phyloP scores from a whole-genome alignment of 805 yeast genomes.

The Candida glaebosa region DNA sequence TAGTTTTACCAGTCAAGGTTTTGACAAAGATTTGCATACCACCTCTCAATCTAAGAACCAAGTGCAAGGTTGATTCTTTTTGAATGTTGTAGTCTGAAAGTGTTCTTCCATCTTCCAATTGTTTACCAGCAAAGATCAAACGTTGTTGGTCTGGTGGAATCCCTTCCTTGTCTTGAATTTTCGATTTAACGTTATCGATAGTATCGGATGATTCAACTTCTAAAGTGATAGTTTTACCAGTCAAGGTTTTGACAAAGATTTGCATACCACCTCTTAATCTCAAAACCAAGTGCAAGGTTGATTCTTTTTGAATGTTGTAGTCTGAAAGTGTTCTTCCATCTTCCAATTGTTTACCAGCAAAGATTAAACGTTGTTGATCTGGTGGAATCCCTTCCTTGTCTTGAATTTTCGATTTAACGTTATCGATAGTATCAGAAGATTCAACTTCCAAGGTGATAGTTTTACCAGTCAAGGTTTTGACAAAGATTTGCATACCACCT shows the following conservation, averaged over 20 bases:
- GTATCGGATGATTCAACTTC: slow-evolving; percentile 98
- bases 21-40: slow-evolving; percentile 52
- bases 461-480: slow-evolving; percentile 59
- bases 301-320: slow-evolving; percentile 98
- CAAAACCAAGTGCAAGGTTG: slow-evolving; percentile 91
- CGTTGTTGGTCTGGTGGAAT: slow-evolving; percentile 99
- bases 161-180: slow-evolving; percentile 99
- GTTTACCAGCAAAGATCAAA: slow-evolving; percentile 99
- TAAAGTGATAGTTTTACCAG: slow-evolving; percentile 62
- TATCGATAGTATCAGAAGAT: slow-evolving; percentile 96
- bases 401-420: slow-evolving; percentile 94
- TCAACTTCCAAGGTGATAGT: slow-evolving; percentile 90
- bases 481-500: slow-evolving; percentile 80
- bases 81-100: slow-evolving; percentile 97
- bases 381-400: slow-evolving; percentile 98
- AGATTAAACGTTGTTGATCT: slow-evolving; percentile 95
- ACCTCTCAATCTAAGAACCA: slow-evolving; percentile 97
- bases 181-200: slow-evolving; percentile 96
- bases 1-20: slow-evolving; percentile 43
- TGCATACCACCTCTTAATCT: slow-evolving; percentile 94
- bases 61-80: slow-evolving; percentile 94
- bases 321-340: slow-evolving; percentile 95
- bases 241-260: slow-evolving; percentile 33
- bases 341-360: slow-evolving; percentile 97
- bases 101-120: slow-evolving; percentile 96